Percentiles rank a stretch among this genome's conserved stretches.
Conservation (phyloP, 2,329 filamentous ascomycete genomes). For the Apiospora malaysiana region DNA sequence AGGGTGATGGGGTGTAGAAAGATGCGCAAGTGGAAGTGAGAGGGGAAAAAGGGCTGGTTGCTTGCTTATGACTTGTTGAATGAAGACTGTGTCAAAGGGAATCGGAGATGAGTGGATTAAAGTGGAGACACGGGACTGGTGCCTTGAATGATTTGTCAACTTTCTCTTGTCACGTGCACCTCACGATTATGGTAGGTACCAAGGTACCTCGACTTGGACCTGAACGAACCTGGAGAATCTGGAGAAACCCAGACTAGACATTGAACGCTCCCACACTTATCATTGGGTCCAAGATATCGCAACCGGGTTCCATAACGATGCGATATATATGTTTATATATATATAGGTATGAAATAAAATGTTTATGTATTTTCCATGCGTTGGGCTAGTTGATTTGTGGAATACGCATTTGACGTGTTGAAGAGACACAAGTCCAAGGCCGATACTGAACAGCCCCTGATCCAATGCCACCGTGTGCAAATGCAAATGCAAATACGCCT, state of each 20-base stretch:
- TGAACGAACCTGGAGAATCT: background rate
- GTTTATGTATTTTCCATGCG: too few relatives aligned
- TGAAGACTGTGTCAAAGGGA: conserved; percentile 8
- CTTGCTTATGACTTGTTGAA: background rate
- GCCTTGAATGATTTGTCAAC: conserved; percentile 15
- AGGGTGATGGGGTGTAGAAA: background rate
- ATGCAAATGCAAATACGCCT: background rate
- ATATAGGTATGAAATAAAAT: too few relatives aligned
- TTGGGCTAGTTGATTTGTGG: too few relatives aligned
- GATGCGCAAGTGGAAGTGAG: background rate
- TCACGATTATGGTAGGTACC: background rate
- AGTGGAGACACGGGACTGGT: background rate
- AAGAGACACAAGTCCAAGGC: background rate
- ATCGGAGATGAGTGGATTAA: conserved; percentile 3
- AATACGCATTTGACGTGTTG: background rate
- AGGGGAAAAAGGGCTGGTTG: background rate
- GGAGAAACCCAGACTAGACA: background rate
- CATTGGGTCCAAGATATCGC: background rate
- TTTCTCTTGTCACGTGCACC: too few relatives aligned
- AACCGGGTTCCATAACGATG: too few relatives aligned
- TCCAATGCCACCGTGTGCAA: background rate
- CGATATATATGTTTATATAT: too few relatives aligned
- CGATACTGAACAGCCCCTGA: background rate
- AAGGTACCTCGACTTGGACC: background rate
- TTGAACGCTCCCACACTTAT: background rate